phyloP scores from a whole-genome alignment of 768 basidiomycete genomes.

The Chalciporus chontae region DNA sequence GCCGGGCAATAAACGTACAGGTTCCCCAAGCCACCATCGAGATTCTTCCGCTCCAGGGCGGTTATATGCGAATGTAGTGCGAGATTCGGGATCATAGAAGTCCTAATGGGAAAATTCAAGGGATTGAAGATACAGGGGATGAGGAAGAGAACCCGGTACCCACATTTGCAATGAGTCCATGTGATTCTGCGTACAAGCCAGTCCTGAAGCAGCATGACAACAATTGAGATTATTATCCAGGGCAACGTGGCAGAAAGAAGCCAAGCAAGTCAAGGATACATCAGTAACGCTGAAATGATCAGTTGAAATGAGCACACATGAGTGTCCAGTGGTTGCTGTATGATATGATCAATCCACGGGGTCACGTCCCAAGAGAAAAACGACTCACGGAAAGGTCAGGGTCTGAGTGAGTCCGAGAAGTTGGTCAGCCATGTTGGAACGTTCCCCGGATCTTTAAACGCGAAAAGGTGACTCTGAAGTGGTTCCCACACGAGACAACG shows the following conservation, averaged over 20 bases:
- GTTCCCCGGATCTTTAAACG: neutral
- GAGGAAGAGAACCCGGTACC: slow-evolving; percentile 12
- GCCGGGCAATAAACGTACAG: slow-evolving; percentile 43
- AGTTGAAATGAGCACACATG: slow-evolving; percentile 47
- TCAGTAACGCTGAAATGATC: neutral
- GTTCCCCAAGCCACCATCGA: slow-evolving; percentile 85
- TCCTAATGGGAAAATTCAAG: slow-evolving; percentile 43
- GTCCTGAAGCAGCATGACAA: slow-evolving; percentile 49
- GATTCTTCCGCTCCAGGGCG: slow-evolving; percentile 53
- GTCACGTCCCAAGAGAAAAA: neutral
- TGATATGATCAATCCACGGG: neutral
- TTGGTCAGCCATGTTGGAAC: neutral
- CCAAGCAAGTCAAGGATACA: neutral
- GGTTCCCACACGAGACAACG: neutral
- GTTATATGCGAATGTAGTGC: slow-evolving; percentile 65
- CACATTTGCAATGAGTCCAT: slow-evolving; percentile 86
- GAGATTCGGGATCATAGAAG: slow-evolving; percentile 70
- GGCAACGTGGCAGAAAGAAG: neutral
- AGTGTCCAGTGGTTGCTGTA: slow-evolving; percentile 83
- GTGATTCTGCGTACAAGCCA: slow-evolving; percentile 81
- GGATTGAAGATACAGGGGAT: neutral
- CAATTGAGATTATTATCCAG: neutral
- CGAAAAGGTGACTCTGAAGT: neutral
- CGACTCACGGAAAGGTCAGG: slow-evolving; percentile 79
- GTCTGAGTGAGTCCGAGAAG: slow-evolving; percentile 43